Evolutionary conservation across 805 yeast genomes (phyloP), one percentile per base, ranked within the genome.

Genomic region (Yamadazyma laniorum): DNA sequence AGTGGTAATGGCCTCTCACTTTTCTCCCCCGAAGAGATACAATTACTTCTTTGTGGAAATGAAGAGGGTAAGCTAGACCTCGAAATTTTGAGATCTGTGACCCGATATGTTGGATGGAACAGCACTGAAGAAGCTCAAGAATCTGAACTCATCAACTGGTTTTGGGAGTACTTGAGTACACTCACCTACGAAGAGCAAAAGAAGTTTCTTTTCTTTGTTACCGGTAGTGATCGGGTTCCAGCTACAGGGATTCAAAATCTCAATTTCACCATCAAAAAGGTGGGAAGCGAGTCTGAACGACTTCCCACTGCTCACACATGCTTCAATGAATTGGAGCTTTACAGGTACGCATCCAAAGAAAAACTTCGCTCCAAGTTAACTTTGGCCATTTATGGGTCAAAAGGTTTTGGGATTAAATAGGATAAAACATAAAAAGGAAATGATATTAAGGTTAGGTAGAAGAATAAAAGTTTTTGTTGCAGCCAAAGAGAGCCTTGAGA

Each of bases 221-320:
- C 96, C 0, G 97, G 98, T 0, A 82, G 95, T 1, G 96, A 88
- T 52, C 67, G 96, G 31, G 71, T 93, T 6, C 98, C 99, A 1
- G 95, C 96, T 0, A 86, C 96, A 0, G 99, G 99, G 0, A 71
- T 88, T 19, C 81, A 85, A 21, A 82, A 84, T 35, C 63, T 91
- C 65, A 70, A 71, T 30, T 82, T 93, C 52, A 46, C 50, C 8
- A 41, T 46, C 5, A 46, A 34, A 22, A 81, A 81, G 43, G 75
- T 91, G n/a, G 75, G 82, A 12, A 45, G 48, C 13, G 70, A 66
- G 22, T 56, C 65, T 25, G 67, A 74, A 1, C 65, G 82, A 33
- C 61, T 90, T 13, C 98, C 98, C 0, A 65, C 83, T 12, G 88
- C 97, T 0, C 98, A 91, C 55, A 93, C 98, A 0, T 91, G 99